Base-by-base conservation (phyloP, 257 asterid genomes). In the Solanum lycopersicoides region DNA sequence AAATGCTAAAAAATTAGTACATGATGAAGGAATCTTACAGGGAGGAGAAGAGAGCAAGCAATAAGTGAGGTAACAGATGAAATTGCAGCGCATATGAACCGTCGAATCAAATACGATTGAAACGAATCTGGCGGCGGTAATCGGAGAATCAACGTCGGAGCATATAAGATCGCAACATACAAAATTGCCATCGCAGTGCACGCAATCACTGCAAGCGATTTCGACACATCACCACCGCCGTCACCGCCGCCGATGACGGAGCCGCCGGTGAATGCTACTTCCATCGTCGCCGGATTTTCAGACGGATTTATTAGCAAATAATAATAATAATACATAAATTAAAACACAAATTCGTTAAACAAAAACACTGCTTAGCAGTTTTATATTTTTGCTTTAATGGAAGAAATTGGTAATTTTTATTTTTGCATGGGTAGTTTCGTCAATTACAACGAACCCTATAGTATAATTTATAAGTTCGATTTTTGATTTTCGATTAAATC, bases 141-240 rank as follows among this genome's bases (percentile, higher is more conserved):
- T 15, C 99, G 98, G 77, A 96, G 96, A 86, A 97, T 80, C 88
- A 94, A 85, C 15, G 98, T 89, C 12, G 99, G 99, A 66, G 93
- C 89, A 88, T 97, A 95, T n/a, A 97, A 93, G 42, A 97, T 86
- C 21, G 96, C 96, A 66, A 97, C 99, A 86, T 97, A 97, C 50
- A 95, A 92, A 41, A 94, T 87, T 2, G 99, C 92, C 98, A 97
- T 91, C 32, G 93, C 90, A 13, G 89, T 89, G 89, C 98, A 97
- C 20, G 96, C 90, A 1, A 91, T 73, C 82, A 93, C 94, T 15
- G 97, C 97, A 56, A 87, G 87, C 56, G 91, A 11, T 88, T 93
- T 92, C 35, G 98, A 89, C 63, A 95, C 86, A 13, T 89, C 84
- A 20, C 11, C 85, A 11, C 3, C 86, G 21, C 86, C 90, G 86